Conservation (phyloP, 805 yeast species). For the Cyberlindnera japonica region DNA sequence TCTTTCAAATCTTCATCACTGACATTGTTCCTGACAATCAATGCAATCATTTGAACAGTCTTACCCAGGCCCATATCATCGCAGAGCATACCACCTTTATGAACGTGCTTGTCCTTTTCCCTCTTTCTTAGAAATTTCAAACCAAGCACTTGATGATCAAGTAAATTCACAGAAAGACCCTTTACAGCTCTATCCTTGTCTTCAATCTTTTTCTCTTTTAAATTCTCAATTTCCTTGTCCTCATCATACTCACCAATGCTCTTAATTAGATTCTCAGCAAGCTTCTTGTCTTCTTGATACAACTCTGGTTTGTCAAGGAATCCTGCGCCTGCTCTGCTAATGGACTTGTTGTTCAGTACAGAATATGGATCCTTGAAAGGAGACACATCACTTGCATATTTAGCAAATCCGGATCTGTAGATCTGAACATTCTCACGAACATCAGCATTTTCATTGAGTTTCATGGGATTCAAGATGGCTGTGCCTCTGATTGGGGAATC, state of each 20-base stretch:
- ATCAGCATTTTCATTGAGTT: conserved; percentile 4
- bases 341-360: conserved; percentile 14
- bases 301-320: conserved; percentile 18
- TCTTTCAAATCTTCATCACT: conserved; percentile 12
- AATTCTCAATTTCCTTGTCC: conserved; percentile 14
- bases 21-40: conserved; percentile 37
- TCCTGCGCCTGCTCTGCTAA: conserved; percentile 17
- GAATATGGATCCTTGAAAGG: conserved; percentile 27
- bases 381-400: conserved; percentile 19
- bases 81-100: conserved; percentile 62
- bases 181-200: conserved; percentile 28
- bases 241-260: conserved; percentile 17
- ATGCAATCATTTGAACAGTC: conserved; percentile 72
- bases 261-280: conserved; percentile 16
- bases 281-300: conserved; percentile 10
- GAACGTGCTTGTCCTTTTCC: conserved; percentile 28
- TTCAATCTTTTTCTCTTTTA: conserved; percentile 12
- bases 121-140: conserved; percentile 38
- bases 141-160: conserved; percentile 47
- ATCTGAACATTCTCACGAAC: conserved; percentile 11
- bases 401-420: conserved; percentile 16
- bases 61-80: conserved; percentile 93
- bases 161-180: conserved; percentile 37
- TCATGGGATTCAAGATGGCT: conserved; percentile 15
- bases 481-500: conserved; percentile 4